Conservation (phyloP, 176 grass and related monocot species). For the Cocos nucifera region DNA sequence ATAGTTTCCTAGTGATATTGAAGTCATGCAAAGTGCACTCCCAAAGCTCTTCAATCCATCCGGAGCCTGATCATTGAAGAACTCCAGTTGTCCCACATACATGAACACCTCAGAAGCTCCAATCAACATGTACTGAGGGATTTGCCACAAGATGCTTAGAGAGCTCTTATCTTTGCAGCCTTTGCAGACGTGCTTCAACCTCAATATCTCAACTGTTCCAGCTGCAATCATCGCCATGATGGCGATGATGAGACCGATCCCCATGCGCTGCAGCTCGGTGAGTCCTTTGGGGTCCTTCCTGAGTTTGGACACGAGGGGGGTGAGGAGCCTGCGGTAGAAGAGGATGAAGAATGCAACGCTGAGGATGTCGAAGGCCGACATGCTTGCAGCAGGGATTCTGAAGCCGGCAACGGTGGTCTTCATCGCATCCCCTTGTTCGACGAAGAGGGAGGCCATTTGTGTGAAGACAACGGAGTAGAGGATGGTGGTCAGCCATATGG, state of each 20-base stretch:
- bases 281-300: conserved; percentile 24
- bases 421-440: conserved; percentile 89
- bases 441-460: conserved; percentile 94
- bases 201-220: conserved; percentile 60
- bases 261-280: conserved; percentile 82
- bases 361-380: conserved; percentile 88
- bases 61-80: conserved; percentile 79
- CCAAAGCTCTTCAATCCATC: conserved; percentile 91
- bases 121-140: conserved; percentile 73
- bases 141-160: conserved; percentile 84
- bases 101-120: conserved; percentile 94
- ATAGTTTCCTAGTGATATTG: conserved; percentile 92
- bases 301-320: conserved; percentile 37
- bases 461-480: conserved; percentile 97
- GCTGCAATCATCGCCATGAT: conserved; percentile 66
- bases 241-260: conserved; percentile 60
- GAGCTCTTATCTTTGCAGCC: conserved; percentile 29
- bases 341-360: conserved; percentile 66
- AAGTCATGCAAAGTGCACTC: conserved; percentile 91
- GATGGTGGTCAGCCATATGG: conserved; percentile 97
- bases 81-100: conserved; percentile 95
- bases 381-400: conserved; percentile 66
- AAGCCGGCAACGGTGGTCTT: conserved; percentile 41
- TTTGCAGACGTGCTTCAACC: conserved; percentile 26
- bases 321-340: conserved; percentile 56